Evolutionary conservation across 225 moss, liverwort and hornwort genomes (phyloP).

Genomic region (Climacium dendroides): DNA sequence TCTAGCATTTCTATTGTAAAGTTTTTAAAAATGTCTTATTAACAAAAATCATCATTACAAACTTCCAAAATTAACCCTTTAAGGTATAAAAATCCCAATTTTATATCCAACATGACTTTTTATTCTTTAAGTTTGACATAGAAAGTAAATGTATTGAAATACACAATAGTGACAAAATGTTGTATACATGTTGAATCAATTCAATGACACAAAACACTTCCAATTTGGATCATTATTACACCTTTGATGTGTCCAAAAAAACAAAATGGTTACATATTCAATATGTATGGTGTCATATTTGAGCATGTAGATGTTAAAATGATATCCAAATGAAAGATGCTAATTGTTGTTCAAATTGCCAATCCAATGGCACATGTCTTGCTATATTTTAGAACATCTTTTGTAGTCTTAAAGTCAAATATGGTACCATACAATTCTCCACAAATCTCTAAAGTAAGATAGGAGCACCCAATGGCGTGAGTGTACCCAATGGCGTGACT

Average conservation of each 20-base stretch:
- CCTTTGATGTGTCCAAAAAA: neutral
- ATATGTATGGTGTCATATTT: neutral
- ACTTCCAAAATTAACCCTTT: neutral
- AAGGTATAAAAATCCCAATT: too few species aligned
- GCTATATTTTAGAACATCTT: neutral
- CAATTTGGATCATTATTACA: neutral
- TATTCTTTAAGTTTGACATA: too few species aligned
- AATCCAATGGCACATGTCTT: neutral
- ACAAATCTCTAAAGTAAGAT: neutral
- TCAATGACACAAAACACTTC: too few species aligned
- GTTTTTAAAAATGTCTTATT: neutral
- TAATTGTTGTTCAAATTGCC: neutral
- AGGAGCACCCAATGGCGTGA: too few species aligned
- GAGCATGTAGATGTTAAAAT: neutral
- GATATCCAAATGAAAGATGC: neutral
- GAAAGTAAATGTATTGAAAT: too few species aligned
- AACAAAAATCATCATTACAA: neutral
- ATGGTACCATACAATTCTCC: accelerated
- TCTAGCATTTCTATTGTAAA: neutral
- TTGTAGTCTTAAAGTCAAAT: neutral
- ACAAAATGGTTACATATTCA: neutral
- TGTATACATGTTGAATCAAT: neutral
- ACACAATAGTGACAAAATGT: too few species aligned
- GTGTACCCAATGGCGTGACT: too few species aligned
- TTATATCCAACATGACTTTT: too few species aligned